phyloP scores from a whole-genome alignment of 164 flowering plant genomes.

The Piper longum region DNA sequence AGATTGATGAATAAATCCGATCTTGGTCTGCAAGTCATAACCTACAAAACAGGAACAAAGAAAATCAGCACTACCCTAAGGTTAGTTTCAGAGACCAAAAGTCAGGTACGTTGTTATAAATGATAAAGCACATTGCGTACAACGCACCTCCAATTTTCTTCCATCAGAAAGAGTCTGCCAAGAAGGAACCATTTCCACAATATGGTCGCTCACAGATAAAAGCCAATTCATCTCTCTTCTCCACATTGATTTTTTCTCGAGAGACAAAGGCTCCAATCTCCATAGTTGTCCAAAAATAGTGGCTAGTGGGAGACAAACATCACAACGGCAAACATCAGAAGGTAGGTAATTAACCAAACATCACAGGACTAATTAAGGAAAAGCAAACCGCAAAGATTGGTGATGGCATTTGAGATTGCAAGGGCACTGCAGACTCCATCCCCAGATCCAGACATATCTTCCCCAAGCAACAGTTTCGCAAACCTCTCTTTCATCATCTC shows the following conservation, averaged over 20 bases:
- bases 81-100: no score
- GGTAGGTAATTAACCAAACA: background rate
- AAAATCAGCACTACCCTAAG: background rate
- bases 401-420: constrained; percentile 84
- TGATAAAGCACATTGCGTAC: no score
- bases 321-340: background rate
- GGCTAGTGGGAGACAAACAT: constrained; percentile 20
- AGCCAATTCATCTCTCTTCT: constrained; percentile 89
- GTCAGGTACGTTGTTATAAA: no score
- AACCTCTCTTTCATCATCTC: constrained; percentile 92
- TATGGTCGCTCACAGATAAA: constrained; percentile 74
- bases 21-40: constrained; percentile 87
- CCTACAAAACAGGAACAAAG: constrained; percentile 25
- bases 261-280: constrained; percentile 77
- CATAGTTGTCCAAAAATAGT: constrained; percentile 87
- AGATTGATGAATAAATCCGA: constrained; percentile 75
- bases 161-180: constrained; percentile 91
- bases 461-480: constrained; percentile 79
- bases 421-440: constrained; percentile 79
- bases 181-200: constrained; percentile 72
- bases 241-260: constrained; percentile 86
- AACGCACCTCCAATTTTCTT: constrained; percentile 65
- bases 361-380: background rate
- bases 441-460: constrained; percentile 94
- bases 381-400: constrained; percentile 68